Conservation (phyloP, 495 filamentous ascomycete species). For the Rostrohypoxylon terebratum region DNA sequence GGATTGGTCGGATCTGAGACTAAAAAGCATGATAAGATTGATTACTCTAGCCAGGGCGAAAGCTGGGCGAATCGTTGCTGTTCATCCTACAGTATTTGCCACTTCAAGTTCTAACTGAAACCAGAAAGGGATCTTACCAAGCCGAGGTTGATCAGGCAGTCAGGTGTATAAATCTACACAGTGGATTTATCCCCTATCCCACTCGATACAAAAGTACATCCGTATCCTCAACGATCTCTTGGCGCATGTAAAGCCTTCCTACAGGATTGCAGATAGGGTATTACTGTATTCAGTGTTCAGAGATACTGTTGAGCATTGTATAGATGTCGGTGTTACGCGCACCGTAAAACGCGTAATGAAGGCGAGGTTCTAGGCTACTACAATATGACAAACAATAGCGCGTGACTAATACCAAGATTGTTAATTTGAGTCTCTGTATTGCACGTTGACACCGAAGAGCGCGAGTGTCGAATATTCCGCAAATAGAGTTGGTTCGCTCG, state of each 20-base stretch:
- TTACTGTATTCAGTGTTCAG: conserved; percentile 32
- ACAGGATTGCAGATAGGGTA: conserved; percentile 19
- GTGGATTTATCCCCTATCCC: neutral
- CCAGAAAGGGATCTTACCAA: neutral
- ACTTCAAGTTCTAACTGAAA: conserved; percentile 1
- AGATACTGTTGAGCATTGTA: conserved; percentile 21
- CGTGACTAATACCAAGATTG: neutral
- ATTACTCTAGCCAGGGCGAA: neutral
- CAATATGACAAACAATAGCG: neutral
- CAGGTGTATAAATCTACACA: neutral
- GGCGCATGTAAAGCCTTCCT: conserved; percentile 20
- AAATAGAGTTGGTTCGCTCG: neutral
- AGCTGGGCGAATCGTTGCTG: conserved; percentile 2
- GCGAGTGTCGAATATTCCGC: neutral
- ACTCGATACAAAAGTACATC: conserved; percentile 1
- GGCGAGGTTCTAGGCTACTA: conserved; percentile 4
- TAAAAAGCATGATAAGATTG: conserved; percentile 18
- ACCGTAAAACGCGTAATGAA: conserved; percentile 15
- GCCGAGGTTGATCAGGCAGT: conserved; percentile 6
- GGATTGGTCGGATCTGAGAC: neutral
- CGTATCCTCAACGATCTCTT: conserved; percentile 15
- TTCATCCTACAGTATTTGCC: conserved; percentile 3
- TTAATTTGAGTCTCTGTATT: neutral
- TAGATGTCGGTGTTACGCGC: conserved; percentile 19
- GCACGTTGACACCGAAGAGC: neutral